Conservation (phyloP, 768 basidiomycete genomes). For the Gymnopilus junonius region DNA sequence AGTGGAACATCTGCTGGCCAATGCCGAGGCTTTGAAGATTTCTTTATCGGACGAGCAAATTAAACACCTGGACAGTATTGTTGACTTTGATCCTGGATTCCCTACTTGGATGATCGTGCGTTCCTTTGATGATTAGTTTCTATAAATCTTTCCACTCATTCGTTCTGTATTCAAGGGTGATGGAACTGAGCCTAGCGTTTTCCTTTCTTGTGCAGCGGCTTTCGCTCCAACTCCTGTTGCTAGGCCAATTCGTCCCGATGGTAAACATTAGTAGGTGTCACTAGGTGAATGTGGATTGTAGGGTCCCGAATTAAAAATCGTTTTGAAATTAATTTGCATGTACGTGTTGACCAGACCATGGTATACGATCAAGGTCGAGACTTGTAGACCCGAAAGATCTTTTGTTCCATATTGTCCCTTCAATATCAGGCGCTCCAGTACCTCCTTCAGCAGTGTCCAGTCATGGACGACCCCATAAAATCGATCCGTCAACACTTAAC, state of each 20-base stretch:
- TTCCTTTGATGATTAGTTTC: background rate
- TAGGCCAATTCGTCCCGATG: constrained; percentile 14
- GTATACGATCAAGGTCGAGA: too few relatives aligned
- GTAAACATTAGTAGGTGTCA: background rate
- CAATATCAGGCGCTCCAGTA: too few relatives aligned
- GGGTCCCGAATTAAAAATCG: too few relatives aligned
- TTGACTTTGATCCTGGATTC: constrained; percentile 54
- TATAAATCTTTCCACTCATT: background rate
- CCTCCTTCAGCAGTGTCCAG: too few relatives aligned
- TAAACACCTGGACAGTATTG: constrained; percentile 43
- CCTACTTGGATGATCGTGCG: constrained; percentile 38
- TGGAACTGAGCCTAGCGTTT: background rate
- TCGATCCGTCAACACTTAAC: too few relatives aligned
- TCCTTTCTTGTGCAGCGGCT: background rate
- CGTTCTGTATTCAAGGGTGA: background rate
- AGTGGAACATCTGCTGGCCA: constrained; percentile 54
- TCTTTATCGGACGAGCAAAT: constrained; percentile 49
- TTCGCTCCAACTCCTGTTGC: background rate
- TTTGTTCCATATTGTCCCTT: too few relatives aligned
- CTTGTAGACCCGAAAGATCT: too few relatives aligned
- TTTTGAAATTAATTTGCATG: too few relatives aligned
- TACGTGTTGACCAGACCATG: too few relatives aligned
- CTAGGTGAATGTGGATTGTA: background rate
- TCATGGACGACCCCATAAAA: too few relatives aligned
- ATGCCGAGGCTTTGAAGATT: constrained; percentile 55